Evolutionary conservation across 176 grass and related monocot species (phyloP), one percentile per base, ranked within the genome.

Genomic region (Carex myosuroides): DNA sequence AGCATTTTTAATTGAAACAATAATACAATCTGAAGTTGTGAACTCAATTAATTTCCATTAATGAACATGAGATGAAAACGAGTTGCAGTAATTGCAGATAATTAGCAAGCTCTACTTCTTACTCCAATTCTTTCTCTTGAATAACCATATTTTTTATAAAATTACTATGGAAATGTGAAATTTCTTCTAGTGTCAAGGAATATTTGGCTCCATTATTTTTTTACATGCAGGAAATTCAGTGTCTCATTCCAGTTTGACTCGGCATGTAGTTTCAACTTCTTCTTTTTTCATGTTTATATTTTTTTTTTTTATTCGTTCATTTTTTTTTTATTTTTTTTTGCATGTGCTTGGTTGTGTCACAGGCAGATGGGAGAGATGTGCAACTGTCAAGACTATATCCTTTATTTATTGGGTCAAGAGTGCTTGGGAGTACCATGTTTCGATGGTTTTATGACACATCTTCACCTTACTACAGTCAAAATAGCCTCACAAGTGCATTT

Each of bases 301-400:
- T 48, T 7, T 52, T n/a, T n/a, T 3, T 50, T 53, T 14, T 54
- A 10, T 42, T 56, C 80, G 67, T 41, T 85, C 85, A 9, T 60
- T 35, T 17, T 3, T 41, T 81, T 42, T 76, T 58, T 52, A 24
- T 81, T 16, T 81, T 16, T 54, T 64, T 65, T 65, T 48, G 57
- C 61, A 16, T 82, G 57, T 85, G 32, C 82, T 50, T 53, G 81
- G 82, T 80, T 66, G 82, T 88, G 70, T 26, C 33, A 69, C 88
- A 98, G 96, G 96, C 89, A 60, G 89, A 95, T 3, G 93, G 93
- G 70, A 95, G 93, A 70, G 90, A 93, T 80, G 88, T 88, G 72
- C 84, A 90, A 26, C 64, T 98, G 35, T 93, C 93, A 81, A 84
- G 77, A 75, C 82, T 95, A 32, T 95, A 90, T 73, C 96, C 96